A percentile compares a stretch with the other conserved stretches of the same genome.
These are phyloP conservation scores for Fraxinus velutina DNA, from an alignment of 305 asterid species.

Conservation along the genomic window DNA sequence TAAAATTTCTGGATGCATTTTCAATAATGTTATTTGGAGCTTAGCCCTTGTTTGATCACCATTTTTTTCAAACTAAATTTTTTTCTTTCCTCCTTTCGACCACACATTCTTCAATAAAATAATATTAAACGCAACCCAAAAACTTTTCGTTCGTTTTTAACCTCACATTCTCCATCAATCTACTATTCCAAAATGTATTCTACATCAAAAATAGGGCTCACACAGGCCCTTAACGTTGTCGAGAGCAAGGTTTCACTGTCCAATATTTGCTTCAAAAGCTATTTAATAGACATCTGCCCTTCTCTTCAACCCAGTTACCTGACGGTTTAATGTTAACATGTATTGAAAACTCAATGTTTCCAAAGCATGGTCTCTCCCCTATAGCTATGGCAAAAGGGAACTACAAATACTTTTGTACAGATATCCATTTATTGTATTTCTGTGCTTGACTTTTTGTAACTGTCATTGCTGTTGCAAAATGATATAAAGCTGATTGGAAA, in stretches of 20 bases:
- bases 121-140: background rate
- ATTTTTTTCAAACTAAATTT: background rate
- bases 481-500: slow-evolving; percentile 13
- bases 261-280: background rate
- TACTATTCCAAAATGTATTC: background rate
- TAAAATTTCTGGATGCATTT: background rate
- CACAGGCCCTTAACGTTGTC: background rate
- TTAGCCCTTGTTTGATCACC: background rate
- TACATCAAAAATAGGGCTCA: background rate
- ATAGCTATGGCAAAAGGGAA: slow-evolving; percentile 1
- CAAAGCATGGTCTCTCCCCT: slow-evolving; percentile 12
- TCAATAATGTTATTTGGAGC: background rate
- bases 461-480: slow-evolving; percentile 10
- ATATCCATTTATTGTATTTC: slow-evolving; percentile 10
- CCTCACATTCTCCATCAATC: background rate
- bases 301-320: background rate
- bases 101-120: background rate
- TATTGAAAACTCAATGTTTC: slow-evolving; percentile 10
- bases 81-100: background rate
- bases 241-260: background rate
- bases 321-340: background rate
- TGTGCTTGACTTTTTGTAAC: background rate
- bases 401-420: slow-evolving; percentile 5
- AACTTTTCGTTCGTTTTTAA: background rate
- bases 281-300: background rate